Evolutionary conservation across 2,329 filamentous ascomycete species (phyloP), one percentile per base, ranked within the genome.

Genomic region (Hysterium pulicare): DNA sequence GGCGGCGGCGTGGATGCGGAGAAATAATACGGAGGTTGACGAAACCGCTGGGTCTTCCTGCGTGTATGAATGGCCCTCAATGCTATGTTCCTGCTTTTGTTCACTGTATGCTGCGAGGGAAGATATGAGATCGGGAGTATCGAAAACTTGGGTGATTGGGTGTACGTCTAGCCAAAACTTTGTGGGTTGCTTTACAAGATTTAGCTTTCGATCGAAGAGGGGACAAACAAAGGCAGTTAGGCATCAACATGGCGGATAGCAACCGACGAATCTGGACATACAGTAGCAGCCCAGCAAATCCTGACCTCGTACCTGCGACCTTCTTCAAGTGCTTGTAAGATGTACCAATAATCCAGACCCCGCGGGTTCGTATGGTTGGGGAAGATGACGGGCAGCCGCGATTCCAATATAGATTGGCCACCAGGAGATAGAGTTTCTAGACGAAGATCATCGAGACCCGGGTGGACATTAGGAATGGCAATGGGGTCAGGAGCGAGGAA

Each of bases 201-300:
- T 48, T n/a, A 56, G 54, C 30, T 37, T 49, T 40, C 17, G 37
- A 31, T 40, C 22, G 38, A 19, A 19, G 11, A 3, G 10, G 22
- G 19, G 26, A 40, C 48, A 47, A 41, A 37, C 40, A 43, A 45
- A 49, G 46, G 38, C 37, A 26, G 19, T 11, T 23, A 16, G 22
- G 38, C 35, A 49, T n/a, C 33, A 17, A 38, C 40, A 39, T 34
- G 26, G 24, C 32, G 38, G 35, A 40, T 32, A 33, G 41, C 36
- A 24, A 33, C 9, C 11, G 33, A 38, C 5, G 34, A n/a, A 15
- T 13, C 28, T 36, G 33, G 23, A 76, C 86, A 69, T 77, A 95
- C 91, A 47, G 85, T 93, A 31, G 93, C 93, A 46, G 89, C 77
- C 90, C 91, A 98, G 71, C 91, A 97, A 46, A 96, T 76, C 41